These are phyloP conservation scores for Eudorina sp. DNA, from an alignment of 139 green algal species.

Conservation along the genomic window DNA sequence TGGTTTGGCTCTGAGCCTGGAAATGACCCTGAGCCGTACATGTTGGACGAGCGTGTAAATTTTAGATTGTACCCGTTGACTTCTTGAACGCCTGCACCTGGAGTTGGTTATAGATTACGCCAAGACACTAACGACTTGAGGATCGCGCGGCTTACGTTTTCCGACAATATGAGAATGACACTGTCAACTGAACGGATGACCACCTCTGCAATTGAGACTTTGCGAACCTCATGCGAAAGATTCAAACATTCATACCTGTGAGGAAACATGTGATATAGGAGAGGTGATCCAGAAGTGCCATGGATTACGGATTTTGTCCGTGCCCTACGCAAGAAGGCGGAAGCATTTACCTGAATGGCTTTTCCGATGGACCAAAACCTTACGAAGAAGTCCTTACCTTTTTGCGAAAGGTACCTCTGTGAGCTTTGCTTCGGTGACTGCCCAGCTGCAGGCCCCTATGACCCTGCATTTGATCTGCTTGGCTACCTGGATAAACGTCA, in stretches of 20 bases:
- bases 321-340: conserved; percentile 30
- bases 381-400: conserved; percentile 68
- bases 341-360: conserved; percentile 59
- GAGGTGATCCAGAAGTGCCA: too few species aligned
- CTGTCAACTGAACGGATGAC: too few species aligned
- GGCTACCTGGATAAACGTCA: neutral
- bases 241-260: too few species aligned
- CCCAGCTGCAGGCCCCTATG: neutral
- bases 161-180: neutral
- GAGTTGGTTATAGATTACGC: too few species aligned
- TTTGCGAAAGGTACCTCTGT: conserved; percentile 56
- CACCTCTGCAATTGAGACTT: too few species aligned
- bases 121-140: neutral
- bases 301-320: too few species aligned
- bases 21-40: neutral
- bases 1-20: too few species aligned
- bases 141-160: neutral
- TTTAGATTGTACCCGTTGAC: too few species aligned
- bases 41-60: neutral
- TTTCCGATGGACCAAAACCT: conserved; percentile 61
- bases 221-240: too few species aligned
- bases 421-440: neutral
- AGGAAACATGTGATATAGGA: too few species aligned
- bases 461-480: neutral
- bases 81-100: too few species aligned